Base-by-base conservation (phyloP, 148 eudicot genomes). In the Chenopodium berlandieri region DNA sequence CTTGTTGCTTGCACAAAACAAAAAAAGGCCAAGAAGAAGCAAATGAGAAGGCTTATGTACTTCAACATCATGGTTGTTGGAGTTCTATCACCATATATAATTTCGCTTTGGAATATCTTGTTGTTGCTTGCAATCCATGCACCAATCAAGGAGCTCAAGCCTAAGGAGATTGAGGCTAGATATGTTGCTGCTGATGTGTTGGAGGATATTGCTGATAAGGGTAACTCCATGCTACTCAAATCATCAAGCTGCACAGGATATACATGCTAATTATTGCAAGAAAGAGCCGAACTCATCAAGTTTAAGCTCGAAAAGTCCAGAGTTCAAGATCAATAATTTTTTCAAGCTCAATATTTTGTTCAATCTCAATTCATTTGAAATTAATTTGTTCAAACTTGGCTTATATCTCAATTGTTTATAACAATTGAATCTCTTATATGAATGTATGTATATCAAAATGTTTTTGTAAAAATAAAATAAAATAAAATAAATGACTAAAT, bases 1-100 rank as follows among this genome's bases (percentile, higher is more conserved):
- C 97, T 88, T 34, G 94, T 83, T 54, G 97, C 83, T 83, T 92
- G 94, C 34, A 92, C 91, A 80, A 94, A 94, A 72, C 92, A 92
- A 7, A 91, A 83, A 66, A 92, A 94, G 48, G 94, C 97, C 44
- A 94, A 37, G 44, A 94, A 83, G 79, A 94, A 94, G 66, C 90
- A 91, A 37, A 88, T 74, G 7, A 94, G 75, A 19, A 94, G 87
- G 74, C 90, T 82, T 75, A 89, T 90, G 89, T 88, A 91, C 83
- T 94, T 92, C 78, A 94, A 83, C 27, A 92, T 89, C 86, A 92
- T 86, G 75, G 91, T 94, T 20, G 90, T 82, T 31, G 86, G 84
- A 27, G 89, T 90, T 4, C 89, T 91, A 84, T 92, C 91, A 1
- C 97, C 93, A 22, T 89, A 92, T 16, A 91, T 91, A 10, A 94